Base-by-base conservation (phyloP, 2,329 filamentous ascomycete species). In the Sclerotinia spermophila region DNA sequence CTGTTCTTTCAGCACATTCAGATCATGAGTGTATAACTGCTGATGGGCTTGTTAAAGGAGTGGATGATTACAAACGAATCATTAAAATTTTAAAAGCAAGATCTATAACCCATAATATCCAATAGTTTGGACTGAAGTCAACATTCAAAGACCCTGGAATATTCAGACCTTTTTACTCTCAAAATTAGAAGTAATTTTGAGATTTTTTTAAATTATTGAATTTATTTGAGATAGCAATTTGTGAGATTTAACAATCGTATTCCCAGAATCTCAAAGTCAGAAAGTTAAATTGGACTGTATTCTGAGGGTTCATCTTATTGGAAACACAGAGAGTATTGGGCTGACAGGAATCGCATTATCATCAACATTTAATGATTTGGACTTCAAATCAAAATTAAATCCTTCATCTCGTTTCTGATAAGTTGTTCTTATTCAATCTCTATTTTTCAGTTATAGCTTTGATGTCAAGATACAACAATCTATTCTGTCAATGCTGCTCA, bases 1-100 rank as follows among this genome's bases (percentile, higher is more conserved):
- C 83, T 72, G 97, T 97, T 72, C 84, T 94, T 48, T 93, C 96
- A 27, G 94, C 94, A 2, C 94, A 97, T 79, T 91, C 90, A 0
- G 90, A 92, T 73, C 85, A 95, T 75, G 94, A 97, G 82, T 89
- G 89, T 33, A 78, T 97, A 75, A 92, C 86, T 35, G 87, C 94
- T 51, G 85, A 84, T 38, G 90, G 96, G 73, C 81, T 97, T 67
- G 89, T 93, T 81, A 84, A 86, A 62, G 91, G 93, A 3, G 92
- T 97, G 0, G 85, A 89, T 73, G 93, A 89, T 11, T 97, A 94
- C 79, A 87, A 92, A 81, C 90, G 55, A 27, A 67, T 72, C 42
- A 56, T 67, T 5, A n/a, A 21, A 40, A 33, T 6, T 27, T 17
- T 67, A 5, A 17, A 59, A n/a, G 53, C 51, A 35, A 56, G 65